Evolutionary conservation across 257 asterid genomes (phyloP).

Genomic region (Ligustrum vulgare): DNA sequence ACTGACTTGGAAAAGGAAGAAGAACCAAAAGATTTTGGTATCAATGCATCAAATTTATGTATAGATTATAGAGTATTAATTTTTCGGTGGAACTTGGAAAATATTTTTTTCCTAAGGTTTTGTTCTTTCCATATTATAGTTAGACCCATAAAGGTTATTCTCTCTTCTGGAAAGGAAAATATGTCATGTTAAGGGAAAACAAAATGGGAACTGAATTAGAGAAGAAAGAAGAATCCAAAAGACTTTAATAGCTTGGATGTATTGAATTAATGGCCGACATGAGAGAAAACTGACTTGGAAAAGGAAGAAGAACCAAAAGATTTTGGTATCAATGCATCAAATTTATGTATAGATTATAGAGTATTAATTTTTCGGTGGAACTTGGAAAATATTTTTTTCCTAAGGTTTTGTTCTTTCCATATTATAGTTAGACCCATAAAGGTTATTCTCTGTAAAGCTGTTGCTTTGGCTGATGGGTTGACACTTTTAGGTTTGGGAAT

Average conservation of each 20-base stretch:
- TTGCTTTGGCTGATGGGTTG: neutral
- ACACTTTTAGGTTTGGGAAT: conserved; percentile 15
- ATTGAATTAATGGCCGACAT: neutral
- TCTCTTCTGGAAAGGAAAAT: too few species aligned
- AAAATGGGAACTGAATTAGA: neutral
- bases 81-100: neutral
- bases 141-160: neutral
- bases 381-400: neutral
- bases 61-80: neutral
- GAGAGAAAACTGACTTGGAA: neutral
- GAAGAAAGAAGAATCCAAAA: neutral
- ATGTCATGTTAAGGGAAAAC: too few species aligned
- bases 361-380: neutral
- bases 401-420: neutral
- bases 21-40: neutral
- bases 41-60: neutral
- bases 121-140: neutral
- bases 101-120: neutral
- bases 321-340: neutral
- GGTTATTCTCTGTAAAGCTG: neutral
- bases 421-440: neutral
- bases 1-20: neutral
- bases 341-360: neutral
- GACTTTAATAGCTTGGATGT: neutral
- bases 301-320: neutral